A percentile compares a stretch with the other conserved stretches of the same genome.
These are phyloP conservation scores for Lipomyces yamadae DNA, from an alignment of 805 yeast species.

Conservation along the genomic window DNA sequence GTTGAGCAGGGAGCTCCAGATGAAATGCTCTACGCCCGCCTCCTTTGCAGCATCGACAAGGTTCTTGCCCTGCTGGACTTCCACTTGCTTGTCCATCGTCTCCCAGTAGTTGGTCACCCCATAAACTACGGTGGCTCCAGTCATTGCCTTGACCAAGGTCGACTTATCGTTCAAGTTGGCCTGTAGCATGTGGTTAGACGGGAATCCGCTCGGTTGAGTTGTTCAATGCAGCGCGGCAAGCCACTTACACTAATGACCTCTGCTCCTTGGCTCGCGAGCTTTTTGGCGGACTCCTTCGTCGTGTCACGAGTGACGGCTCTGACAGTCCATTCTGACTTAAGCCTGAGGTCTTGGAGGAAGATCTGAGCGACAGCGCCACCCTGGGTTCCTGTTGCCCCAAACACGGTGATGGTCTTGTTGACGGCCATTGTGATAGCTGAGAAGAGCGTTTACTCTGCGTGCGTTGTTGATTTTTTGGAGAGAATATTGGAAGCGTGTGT, in stretches of 20 bases:
- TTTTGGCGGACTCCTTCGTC: conserved; percentile 9
- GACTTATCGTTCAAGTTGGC: too few species aligned
- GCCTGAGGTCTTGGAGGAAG: conserved; percentile 11
- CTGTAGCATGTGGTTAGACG: too few species aligned
- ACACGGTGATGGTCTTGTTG: conserved; percentile 34
- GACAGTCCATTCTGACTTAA: conserved; percentile 25
- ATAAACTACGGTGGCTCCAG: conserved; percentile 13
- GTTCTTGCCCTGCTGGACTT: conserved; percentile 12
- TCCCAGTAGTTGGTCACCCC: conserved; percentile 9
- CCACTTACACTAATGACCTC: conserved; percentile 2
- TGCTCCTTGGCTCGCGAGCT: conserved; percentile 4
- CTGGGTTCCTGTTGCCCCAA: conserved; percentile 36
- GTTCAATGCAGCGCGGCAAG: too few species aligned
- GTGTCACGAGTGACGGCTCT: conserved; percentile 35
- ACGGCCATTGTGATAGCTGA: too few species aligned
- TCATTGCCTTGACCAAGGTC: background rate
- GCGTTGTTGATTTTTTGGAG: too few species aligned
- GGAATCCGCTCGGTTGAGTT: too few species aligned
- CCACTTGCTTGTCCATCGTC: background rate
- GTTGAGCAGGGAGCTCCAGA: background rate
- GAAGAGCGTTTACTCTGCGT: too few species aligned
- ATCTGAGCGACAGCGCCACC: conserved; percentile 36
- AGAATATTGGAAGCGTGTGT: too few species aligned
- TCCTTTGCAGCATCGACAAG: conserved; percentile 13
- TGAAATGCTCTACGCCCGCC: conserved; percentile 4